A percentile compares a stretch with the other conserved stretches of the same genome.
Conservation (phyloP, 2,329 filamentous ascomycete genomes). For the Tolypocladium tundrense region DNA sequence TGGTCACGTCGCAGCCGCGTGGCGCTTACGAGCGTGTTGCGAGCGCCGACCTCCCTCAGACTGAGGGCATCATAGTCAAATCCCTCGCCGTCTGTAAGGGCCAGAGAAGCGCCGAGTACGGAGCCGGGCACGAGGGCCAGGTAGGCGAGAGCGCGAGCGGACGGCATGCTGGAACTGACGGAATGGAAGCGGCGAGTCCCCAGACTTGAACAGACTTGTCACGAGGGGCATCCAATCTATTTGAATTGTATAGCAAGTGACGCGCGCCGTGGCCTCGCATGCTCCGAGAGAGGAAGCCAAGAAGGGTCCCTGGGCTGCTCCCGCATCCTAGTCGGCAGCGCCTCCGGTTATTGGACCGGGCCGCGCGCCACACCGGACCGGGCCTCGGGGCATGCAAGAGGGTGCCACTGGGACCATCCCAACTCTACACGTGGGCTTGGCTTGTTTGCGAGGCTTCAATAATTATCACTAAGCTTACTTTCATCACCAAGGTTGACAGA, state of each 20-base stretch:
- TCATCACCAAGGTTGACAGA: no score
- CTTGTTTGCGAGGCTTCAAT: no score
- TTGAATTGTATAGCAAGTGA: no score
- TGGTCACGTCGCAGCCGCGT: no score
- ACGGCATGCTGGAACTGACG: not conserved
- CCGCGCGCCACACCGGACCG: not conserved
- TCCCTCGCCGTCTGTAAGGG: not conserved
- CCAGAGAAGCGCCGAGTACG: constrained; percentile 3
- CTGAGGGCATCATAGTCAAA: constrained; percentile 19
- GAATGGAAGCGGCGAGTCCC: no score
- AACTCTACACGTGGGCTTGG: not conserved
- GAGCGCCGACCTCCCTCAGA: constrained; percentile 24
- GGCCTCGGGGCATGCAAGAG: not conserved
- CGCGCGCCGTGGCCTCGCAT: no score
- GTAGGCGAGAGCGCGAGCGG: constrained; percentile 3
- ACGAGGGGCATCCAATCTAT: no score
- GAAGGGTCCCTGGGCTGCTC: no score
- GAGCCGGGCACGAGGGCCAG: constrained; percentile 11
- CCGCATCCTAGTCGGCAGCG: not conserved
- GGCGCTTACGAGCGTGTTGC: constrained; percentile 23
- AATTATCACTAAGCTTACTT: no score
- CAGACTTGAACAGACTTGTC: not conserved
- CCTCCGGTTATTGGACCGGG: not conserved
- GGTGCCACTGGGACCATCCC: not conserved
- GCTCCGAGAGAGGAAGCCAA: no score